Base-by-base conservation (phyloP, 352 stramenopile species). In the Globisporangium middletonii region DNA sequence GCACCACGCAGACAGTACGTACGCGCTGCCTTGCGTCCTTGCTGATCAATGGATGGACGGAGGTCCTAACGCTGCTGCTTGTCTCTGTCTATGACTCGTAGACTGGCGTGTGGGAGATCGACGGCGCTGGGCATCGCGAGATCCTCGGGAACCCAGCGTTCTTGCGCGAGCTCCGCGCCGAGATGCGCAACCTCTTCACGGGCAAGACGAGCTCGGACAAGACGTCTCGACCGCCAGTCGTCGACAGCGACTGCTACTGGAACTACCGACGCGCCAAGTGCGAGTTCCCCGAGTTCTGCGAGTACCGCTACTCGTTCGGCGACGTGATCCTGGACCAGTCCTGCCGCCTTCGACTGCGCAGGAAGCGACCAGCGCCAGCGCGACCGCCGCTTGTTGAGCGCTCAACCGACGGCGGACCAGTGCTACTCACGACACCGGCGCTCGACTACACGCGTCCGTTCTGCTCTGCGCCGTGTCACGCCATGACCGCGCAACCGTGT, bases 191-290 rank as follows among this genome's bases (percentile, higher is more conserved):
- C 44, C 64, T 89, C 15, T 93, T 93, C 44, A 80, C 76, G 12
- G 67, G 68, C 37, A 70, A 73, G 55, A 68, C 58, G 1, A 73
- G 65, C 43, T 78, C 72, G 33, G 71, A 85, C 52, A 88, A 88
- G 73, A 76, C 73, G 16, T 84, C 70, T 35, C 77, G 83, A 16
- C 81, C 81, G 15, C 83, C 83, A 8, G 67, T 83, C 28, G 73
- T 90, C 59, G 81, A 93, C 59, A 65, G 60, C 41, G 83, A 93
- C 55, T 93, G 83, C 69, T 92, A 92, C 63, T 93, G 81, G 81
- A 92, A 93, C 61, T 92, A 93, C 57, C 74, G 80, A 23, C 63
- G 79, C 33, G 79, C 79, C 16, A 67, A 71, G 45, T 93, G 81
- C 58, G 81, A 87, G 63, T 91, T 89, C 62, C 60, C 68, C 8